Evolutionary conservation across 1,284 basidiomycete species (phyloP).

Genomic region (Apiotrichum gamsii): DNA sequence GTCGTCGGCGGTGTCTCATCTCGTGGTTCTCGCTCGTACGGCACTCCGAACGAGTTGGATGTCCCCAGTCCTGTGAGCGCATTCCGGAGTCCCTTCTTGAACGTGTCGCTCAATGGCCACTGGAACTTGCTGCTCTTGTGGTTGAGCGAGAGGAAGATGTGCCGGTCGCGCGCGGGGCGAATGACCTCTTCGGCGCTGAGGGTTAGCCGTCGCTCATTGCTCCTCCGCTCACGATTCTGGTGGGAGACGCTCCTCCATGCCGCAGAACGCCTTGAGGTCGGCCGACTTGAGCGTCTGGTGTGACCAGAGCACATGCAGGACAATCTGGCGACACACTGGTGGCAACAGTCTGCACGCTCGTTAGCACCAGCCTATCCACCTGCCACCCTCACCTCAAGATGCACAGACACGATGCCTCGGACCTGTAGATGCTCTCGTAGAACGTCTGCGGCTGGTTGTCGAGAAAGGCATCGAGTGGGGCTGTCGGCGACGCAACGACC

Average conservation of each 20-base stretch:
- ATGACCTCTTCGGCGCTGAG: conserved; percentile 65
- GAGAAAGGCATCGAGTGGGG: conserved; percentile 60
- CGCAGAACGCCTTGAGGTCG: conserved; percentile 78
- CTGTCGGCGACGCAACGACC: conserved; percentile 27
- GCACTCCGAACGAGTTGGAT: conserved; percentile 86
- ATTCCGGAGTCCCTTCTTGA: conserved; percentile 72
- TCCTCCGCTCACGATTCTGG: conserved; percentile 23
- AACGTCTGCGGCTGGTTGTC: conserved; percentile 78
- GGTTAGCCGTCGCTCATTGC: background rate
- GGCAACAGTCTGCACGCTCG: conserved; percentile 64
- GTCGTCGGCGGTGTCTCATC: conserved; percentile 43
- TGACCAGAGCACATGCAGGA: conserved; percentile 88
- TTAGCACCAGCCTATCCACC: background rate
- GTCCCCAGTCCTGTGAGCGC: conserved; percentile 92
- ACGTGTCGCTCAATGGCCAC: conserved; percentile 62
- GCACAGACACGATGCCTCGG: conserved; percentile 86
- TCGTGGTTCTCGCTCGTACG: conserved; percentile 57
- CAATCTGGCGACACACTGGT: conserved; percentile 78
- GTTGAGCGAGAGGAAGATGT: conserved; percentile 57
- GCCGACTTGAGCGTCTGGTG: conserved; percentile 64
- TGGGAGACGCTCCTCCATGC: conserved; percentile 47
- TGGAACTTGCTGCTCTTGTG: conserved; percentile 50
- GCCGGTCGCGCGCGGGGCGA: conserved; percentile 60
- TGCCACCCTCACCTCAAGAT: conserved; percentile 65
- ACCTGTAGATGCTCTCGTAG: conserved; percentile 75